A percentile compares a stretch with the other conserved stretches of the same genome.
phyloP scores from a whole-genome alignment of 805 yeast genomes.

The Geotrichum ghanense region DNA sequence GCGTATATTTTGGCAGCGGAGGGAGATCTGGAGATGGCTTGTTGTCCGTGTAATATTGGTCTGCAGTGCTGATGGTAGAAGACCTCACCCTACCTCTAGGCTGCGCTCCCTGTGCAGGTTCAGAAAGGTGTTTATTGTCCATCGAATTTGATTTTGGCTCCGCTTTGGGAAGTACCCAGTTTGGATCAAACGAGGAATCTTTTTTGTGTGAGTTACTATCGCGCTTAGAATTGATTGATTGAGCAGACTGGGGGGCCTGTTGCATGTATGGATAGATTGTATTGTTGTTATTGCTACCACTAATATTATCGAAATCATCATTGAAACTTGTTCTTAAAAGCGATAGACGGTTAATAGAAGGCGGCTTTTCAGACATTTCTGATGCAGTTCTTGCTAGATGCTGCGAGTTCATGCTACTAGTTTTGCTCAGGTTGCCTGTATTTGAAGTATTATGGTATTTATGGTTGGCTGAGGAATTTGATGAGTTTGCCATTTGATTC shows the following conservation, averaged over 20 bases:
- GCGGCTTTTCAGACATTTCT: neutral
- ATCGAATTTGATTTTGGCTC: neutral
- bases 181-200: conserved; percentile 14
- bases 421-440: neutral
- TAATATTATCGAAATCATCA: neutral
- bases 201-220: conserved; percentile 7
- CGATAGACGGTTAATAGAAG: neutral
- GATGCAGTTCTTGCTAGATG: conserved; percentile 2
- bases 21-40: neutral
- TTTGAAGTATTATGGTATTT: neutral
- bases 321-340: neutral
- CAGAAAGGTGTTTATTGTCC: neutral
- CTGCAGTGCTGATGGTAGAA: neutral
- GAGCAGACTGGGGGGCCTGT: neutral
- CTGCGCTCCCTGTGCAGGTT: neutral
- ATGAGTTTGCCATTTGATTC: conserved; percentile 17
- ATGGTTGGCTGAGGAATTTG: neutral
- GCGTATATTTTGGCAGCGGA: neutral
- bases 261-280: neutral
- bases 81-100: neutral
- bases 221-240: neutral
- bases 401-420: conserved; percentile 1
- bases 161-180: conserved; percentile 13
- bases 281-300: too few species aligned
- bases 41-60: neutral